These are phyloP conservation scores for Pichia exigua DNA, from an alignment of 805 yeast genomes.

Conservation along the genomic window DNA sequence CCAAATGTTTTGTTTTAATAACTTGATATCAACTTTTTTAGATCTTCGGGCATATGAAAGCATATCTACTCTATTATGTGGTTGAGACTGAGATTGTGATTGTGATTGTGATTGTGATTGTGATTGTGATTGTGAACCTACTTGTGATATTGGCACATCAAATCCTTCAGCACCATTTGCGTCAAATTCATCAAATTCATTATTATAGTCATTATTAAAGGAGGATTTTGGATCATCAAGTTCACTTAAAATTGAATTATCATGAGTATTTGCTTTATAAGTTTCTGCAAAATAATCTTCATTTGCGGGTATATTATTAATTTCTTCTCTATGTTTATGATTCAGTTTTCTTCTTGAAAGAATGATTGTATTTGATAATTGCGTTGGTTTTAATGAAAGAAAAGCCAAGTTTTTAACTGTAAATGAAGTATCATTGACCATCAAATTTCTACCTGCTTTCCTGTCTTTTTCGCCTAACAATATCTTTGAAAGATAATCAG, in stretches of 20 bases:
- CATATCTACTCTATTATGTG: neutral
- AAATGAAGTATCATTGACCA: conserved; percentile 46
- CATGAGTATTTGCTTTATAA: conserved; percentile 25
- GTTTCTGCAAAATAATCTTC: conserved; percentile 45
- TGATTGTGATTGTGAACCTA: neutral
- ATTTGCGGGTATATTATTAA: conserved; percentile 34
- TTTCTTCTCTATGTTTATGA: conserved; percentile 16
- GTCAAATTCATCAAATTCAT: conserved; percentile 30
- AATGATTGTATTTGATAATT: conserved; percentile 23
- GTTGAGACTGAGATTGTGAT: neutral
- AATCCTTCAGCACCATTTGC: conserved; percentile 17
- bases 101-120: neutral
- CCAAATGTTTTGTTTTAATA: conserved; percentile 42
- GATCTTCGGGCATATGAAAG: conserved; percentile 38
- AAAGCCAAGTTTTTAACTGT: conserved; percentile 41
- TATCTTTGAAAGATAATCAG: conserved; percentile 17
- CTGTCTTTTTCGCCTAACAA: conserved; percentile 20
- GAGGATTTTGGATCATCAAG: neutral
- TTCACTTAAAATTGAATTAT: neutral
- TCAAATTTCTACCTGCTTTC: conserved; percentile 20
- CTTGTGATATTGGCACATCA: conserved; percentile 9
- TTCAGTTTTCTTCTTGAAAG: conserved; percentile 13
- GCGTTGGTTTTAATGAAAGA: conserved; percentile 38
- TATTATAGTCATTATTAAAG: conserved; percentile 7
- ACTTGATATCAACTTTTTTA: conserved; percentile 40